Evolutionary conservation across 2,329 filamentous ascomycete genomes (phyloP).

Genomic region (Didymellaceae sp.): DNA sequence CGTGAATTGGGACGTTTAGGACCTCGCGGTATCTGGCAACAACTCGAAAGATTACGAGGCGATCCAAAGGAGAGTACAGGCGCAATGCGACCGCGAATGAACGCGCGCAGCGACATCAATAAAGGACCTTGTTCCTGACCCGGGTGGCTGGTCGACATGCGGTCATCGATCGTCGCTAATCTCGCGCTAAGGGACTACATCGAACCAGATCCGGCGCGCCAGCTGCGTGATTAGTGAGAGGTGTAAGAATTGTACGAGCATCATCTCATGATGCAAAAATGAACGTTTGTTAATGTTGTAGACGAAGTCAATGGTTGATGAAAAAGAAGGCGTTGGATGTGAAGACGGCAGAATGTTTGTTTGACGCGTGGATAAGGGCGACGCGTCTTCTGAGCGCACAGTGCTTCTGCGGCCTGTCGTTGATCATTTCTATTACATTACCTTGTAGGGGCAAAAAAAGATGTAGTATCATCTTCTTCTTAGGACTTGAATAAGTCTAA

Average conservation of each 20-base stretch:
- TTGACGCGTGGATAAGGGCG: no score
- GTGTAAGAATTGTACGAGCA: not conserved
- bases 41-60: not conserved
- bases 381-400: no score
- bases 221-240: not conserved
- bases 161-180: slow-evolving; percentile 44
- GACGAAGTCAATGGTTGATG: no score
- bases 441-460: slow-evolving; percentile 5
- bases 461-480: not conserved
- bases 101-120: slow-evolving; percentile 8
- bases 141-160: slow-evolving; percentile 33
- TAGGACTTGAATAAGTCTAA: not conserved
- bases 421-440: no score
- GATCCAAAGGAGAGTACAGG: not conserved
- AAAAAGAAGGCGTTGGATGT: no score
- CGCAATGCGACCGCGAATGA: not conserved
- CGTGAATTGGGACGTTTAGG: no score
- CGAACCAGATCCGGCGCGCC: not conserved
- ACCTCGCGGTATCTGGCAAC: no score
- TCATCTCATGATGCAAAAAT: no score
- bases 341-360: no score
- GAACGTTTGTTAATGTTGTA: not conserved
- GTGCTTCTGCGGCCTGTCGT: no score
- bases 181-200: slow-evolving; percentile 9
- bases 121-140: slow-evolving; percentile 13